Evolutionary conservation across 768 basidiomycete genomes (phyloP).

Genomic region (Coprinellus micaceus): DNA sequence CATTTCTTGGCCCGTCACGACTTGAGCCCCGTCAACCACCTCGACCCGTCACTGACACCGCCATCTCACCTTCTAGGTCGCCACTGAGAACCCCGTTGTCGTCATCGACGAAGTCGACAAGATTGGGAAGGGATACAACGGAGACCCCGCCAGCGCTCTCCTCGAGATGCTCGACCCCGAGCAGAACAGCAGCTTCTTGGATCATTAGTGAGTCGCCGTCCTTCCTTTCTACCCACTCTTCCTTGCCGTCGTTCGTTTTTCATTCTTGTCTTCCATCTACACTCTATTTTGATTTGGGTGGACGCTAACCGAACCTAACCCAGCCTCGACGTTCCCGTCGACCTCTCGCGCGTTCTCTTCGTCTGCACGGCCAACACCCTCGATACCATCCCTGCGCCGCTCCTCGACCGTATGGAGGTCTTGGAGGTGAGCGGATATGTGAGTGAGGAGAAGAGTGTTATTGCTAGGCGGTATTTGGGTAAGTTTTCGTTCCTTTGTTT

Average conservation of each 20-base stretch:
- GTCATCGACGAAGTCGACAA: conserved; percentile 97
- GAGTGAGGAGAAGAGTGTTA: conserved; percentile 86
- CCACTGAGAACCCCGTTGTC: conserved; percentile 91
- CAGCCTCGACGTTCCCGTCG: conserved; percentile 97
- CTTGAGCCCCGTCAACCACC: too few species aligned
- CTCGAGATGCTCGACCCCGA: conserved; percentile 94
- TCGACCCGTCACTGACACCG: too few species aligned
- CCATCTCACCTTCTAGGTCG: conserved; percentile 56
- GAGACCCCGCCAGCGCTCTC: conserved; percentile 87
- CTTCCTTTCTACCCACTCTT: not conserved
- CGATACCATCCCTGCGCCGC: conserved; percentile 89
- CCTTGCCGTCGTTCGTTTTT: conserved; percentile 4
- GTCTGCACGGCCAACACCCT: conserved; percentile 97
- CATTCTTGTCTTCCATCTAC: conserved; percentile 6
- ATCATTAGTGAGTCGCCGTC: conserved; percentile 76
- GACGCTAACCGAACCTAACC: not conserved
- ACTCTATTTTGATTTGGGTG: not conserved
- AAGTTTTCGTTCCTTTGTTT: conserved; percentile 35
- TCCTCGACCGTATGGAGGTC: conserved; percentile 95
- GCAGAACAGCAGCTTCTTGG: conserved; percentile 91
- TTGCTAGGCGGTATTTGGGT: conserved; percentile 82
- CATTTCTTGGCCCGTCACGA: too few species aligned
- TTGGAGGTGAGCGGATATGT: conserved; percentile 94
- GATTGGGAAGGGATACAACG: conserved; percentile 87
- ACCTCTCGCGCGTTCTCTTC: conserved; percentile 93